Conservation (phyloP, 2,329 filamentous ascomycete genomes). For the Diaporthe sp. region DNA sequence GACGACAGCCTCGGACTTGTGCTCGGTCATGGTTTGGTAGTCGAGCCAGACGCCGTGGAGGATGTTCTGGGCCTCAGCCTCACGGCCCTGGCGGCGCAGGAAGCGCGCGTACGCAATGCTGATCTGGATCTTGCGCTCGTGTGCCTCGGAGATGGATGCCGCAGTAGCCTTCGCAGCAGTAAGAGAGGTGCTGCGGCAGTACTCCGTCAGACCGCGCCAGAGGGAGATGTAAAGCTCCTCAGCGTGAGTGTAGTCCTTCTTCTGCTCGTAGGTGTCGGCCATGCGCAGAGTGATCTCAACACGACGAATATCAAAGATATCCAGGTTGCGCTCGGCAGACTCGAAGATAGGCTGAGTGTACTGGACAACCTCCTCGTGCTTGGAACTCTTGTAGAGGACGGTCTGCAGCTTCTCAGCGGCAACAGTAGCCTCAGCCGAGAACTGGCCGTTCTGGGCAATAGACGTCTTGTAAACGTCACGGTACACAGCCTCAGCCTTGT, state of each 20-base stretch:
- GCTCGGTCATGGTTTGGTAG: slow-evolving; percentile 42
- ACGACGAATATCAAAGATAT: slow-evolving; percentile 42
- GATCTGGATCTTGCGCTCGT: slow-evolving; percentile 44
- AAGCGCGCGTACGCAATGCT: slow-evolving; percentile 43
- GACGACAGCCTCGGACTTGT: slow-evolving; percentile 42
- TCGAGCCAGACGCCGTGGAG: slow-evolving; percentile 43
- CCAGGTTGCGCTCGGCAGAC: slow-evolving; percentile 39
- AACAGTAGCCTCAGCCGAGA: slow-evolving; percentile 38
- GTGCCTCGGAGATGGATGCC: slow-evolving; percentile 41
- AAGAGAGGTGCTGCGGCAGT: slow-evolving; percentile 42
- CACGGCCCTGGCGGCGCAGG: slow-evolving; percentile 42
- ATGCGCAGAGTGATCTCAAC: slow-evolving; percentile 41
- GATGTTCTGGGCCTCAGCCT: slow-evolving; percentile 43
- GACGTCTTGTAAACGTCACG: slow-evolving; percentile 41
- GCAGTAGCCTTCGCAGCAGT: slow-evolving; percentile 31
- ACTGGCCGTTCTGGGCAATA: slow-evolving; percentile 39
- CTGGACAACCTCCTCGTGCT: slow-evolving; percentile 42
- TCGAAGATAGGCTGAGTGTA: slow-evolving; percentile 43
- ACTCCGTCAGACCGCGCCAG: slow-evolving; percentile 44
- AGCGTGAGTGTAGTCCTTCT: slow-evolving; percentile 42
- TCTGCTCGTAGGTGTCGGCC: slow-evolving; percentile 42
- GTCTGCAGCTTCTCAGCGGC: slow-evolving; percentile 42
- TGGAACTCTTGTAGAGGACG: slow-evolving; percentile 39
- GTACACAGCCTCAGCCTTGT: slow-evolving; percentile 41
- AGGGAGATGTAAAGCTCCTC: slow-evolving; percentile 45